phyloP scores from a whole-genome alignment of 2,329 filamentous ascomycete species.

The Ophiostoma quercus region DNA sequence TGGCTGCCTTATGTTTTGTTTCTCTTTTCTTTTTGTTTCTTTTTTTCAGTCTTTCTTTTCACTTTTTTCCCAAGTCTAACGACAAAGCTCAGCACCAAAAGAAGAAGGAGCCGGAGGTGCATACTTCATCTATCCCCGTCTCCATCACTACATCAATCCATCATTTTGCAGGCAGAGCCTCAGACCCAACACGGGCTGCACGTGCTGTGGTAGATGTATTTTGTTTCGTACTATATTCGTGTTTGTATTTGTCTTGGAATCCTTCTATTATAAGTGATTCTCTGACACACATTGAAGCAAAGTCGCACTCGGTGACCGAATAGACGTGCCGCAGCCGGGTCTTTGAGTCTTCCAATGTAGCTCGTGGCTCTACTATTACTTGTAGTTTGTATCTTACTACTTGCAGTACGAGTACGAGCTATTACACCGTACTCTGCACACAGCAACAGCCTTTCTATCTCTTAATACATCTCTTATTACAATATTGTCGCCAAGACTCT shows the following conservation, averaged over 20 bases:
- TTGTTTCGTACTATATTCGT: background rate
- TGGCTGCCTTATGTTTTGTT: slow-evolving; percentile 7
- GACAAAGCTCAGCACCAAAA: too few relatives aligned
- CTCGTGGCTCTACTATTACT: too few relatives aligned
- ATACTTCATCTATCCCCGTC: too few relatives aligned
- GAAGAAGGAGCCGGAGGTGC: too few relatives aligned
- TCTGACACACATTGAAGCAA: background rate
- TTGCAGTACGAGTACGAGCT: background rate
- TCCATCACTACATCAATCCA: too few relatives aligned
- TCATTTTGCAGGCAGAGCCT: background rate
- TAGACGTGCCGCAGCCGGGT: background rate
- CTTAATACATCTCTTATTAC: background rate
- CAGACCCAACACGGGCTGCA: slow-evolving; percentile 7
- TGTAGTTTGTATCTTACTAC: too few relatives aligned
- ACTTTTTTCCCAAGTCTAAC: too few relatives aligned
- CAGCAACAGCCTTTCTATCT: background rate
- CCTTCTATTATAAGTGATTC: background rate
- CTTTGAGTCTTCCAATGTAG: background rate
- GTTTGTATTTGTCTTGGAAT: background rate
- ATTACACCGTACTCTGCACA: background rate
- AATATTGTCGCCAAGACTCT: background rate
- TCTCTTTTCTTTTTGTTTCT: background rate
- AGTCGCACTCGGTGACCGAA: background rate
- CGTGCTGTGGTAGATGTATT: background rate
- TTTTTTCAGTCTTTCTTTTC: background rate